Percentiles rank a stretch among this genome's conserved stretches.
phyloP scores from a whole-genome alignment of 108 stramenopile species.

The Cylindrotheca closterium region DNA sequence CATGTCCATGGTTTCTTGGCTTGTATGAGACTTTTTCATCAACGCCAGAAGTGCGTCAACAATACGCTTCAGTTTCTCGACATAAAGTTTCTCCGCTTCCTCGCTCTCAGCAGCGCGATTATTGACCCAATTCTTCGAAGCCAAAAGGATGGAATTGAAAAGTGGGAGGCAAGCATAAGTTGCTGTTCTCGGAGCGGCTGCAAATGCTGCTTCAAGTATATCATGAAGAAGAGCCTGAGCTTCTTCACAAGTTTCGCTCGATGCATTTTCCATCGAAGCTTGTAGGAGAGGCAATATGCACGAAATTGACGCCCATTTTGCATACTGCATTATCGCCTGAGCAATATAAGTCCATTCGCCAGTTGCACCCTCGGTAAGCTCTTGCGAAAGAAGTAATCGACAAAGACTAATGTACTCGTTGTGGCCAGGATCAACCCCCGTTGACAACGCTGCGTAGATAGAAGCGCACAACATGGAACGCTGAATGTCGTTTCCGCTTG shows the following conservation, averaged over 20 bases:
- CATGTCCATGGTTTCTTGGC: constrained; percentile 57
- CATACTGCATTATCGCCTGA: constrained; percentile 60
- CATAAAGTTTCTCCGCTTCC: constrained; percentile 15
- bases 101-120: constrained; percentile 12
- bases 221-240: constrained; percentile 11
- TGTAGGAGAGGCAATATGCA: constrained; percentile 20
- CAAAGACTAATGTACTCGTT: constrained; percentile 25
- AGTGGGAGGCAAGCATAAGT: constrained; percentile 58
- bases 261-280: constrained; percentile 9
- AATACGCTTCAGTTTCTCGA: constrained; percentile 31
- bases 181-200: constrained; percentile 58
- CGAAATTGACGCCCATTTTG: constrained; percentile 55
- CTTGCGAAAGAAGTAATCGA: constrained; percentile 16
- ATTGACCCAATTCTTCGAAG: constrained; percentile 28
- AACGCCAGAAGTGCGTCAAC: constrained; percentile 57
- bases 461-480: constrained; percentile 20
- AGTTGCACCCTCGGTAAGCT: neutral
- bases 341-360: constrained; percentile 37
- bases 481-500: neutral
- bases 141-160: constrained; percentile 48
- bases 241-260: constrained; percentile 6
- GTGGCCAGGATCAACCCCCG: constrained; percentile 43
- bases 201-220: constrained; percentile 35
- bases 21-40: constrained; percentile 40
- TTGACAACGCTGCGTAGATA: constrained; percentile 66